These are phyloP conservation scores for Amylostereum chailletii DNA, from an alignment of 1,284 basidiomycete genomes.

Conservation along the genomic window DNA sequence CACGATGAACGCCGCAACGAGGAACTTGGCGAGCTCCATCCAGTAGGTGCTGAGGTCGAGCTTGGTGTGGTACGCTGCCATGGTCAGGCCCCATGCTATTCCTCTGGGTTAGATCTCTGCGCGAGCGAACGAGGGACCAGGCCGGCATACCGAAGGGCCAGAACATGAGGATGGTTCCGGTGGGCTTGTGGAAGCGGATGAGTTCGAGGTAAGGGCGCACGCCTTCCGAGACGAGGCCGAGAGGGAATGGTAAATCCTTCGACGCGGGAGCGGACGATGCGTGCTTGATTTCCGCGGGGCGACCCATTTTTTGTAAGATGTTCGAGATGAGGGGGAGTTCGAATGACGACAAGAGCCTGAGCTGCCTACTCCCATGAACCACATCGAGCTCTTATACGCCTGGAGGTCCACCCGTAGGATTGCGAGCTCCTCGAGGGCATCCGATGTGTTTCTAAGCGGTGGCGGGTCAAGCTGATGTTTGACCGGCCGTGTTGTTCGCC, in stretches of 20 bases:
- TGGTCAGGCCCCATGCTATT: constrained; percentile 4
- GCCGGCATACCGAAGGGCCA: constrained; percentile 23
- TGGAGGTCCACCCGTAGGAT: too few relatives aligned
- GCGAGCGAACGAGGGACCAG: background rate
- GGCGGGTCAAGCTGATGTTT: too few relatives aligned
- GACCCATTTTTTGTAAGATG: too few relatives aligned
- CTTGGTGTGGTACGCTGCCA: background rate
- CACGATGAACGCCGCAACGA: constrained; percentile 2
- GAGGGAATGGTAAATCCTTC: constrained; percentile 12
- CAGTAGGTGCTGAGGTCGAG: background rate
- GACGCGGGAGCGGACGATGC: background rate
- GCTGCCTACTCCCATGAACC: too few relatives aligned
- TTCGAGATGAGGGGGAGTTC: too few relatives aligned
- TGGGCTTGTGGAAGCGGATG: constrained; percentile 22
- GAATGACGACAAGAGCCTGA: too few relatives aligned
- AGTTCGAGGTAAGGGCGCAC: constrained; percentile 13
- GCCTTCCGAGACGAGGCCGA: constrained; percentile 7
- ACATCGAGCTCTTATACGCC: too few relatives aligned
- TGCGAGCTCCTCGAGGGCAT: too few relatives aligned
- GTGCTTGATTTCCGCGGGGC: background rate
- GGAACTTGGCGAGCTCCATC: background rate
- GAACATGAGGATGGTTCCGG: constrained; percentile 23
- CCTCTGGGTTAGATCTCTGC: background rate
- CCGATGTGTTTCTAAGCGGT: too few relatives aligned
- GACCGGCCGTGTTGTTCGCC: too few relatives aligned